Conservation (phyloP, 257 asterid genomes). For the Ilex aquifolium region DNA sequence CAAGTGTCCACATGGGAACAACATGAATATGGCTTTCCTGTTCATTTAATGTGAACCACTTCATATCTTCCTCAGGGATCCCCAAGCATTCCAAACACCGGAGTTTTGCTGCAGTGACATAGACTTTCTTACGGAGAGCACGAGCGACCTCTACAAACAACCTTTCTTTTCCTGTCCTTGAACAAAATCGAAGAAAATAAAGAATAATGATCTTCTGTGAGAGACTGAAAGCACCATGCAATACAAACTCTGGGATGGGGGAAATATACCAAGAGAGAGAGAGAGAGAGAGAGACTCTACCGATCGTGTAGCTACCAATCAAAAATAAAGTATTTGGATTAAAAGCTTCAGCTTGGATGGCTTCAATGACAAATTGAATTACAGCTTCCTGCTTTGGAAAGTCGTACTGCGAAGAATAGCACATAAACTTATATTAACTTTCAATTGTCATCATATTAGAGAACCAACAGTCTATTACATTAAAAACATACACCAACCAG, state of each 20-base stretch:
- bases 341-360: constrained; percentile 94
- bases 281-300: constrained; percentile 28
- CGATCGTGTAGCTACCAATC: constrained; percentile 96
- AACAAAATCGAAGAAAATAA: constrained; percentile 5
- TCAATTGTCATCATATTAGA: not conserved
- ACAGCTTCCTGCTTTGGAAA: constrained; percentile 88
- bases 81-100: constrained; percentile 77
- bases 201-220: not conserved
- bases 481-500: not conserved
- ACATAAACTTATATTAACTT: constrained; percentile 2
- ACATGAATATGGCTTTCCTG: constrained; percentile 91
- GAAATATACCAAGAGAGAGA: not conserved
- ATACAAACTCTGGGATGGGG: not conserved
- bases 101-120: constrained; percentile 69
- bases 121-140: constrained; percentile 72
- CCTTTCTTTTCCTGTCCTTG: constrained; percentile 75
- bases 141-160: constrained; percentile 81
- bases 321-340: constrained; percentile 81
- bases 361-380: constrained; percentile 88
- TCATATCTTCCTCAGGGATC: constrained; percentile 63
- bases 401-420: constrained; percentile 60
- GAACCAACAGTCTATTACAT: not conserved
- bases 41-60: constrained; percentile 76
- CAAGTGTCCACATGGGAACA: constrained; percentile 91
- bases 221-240: not conserved